These are phyloP conservation scores for Lachnellula hyalina DNA, from an alignment of 2,329 filamentous ascomycete species.

Conservation along the genomic window DNA sequence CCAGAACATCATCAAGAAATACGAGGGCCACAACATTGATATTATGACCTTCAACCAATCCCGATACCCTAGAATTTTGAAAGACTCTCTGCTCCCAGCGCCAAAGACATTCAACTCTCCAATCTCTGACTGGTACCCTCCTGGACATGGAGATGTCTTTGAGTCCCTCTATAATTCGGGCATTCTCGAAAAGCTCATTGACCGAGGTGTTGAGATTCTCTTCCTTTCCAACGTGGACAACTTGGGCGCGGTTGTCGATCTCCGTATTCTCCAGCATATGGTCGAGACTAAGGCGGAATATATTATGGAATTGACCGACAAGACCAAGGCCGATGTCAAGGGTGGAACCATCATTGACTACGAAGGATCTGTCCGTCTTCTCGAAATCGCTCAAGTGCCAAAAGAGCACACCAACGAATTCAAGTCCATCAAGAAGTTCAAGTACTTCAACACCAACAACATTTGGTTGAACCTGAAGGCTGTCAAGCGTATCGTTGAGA, in stretches of 20 bases:
- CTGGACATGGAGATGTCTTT: conserved; percentile 98
- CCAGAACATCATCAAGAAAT: conserved; percentile 99
- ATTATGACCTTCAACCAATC: conserved; percentile 99
- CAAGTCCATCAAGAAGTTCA: conserved; percentile 99
- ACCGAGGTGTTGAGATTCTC: conserved; percentile 92
- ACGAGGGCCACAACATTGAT: conserved; percentile 99
- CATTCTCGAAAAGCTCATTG: conserved; percentile 91
- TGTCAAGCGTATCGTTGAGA: conserved; percentile 97
- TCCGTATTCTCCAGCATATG: conserved; percentile 99
- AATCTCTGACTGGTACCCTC: conserved; percentile 97
- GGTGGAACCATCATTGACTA: conserved; percentile 99
- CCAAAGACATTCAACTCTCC: conserved; percentile 83
- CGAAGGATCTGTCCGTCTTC: conserved; percentile 90
- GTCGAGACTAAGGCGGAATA: conserved; percentile 95
- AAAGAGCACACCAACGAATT: conserved; percentile 99
- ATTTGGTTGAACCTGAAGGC: conserved; percentile 99
- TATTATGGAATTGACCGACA: conserved; percentile 99
- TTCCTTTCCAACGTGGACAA: conserved; percentile 99
- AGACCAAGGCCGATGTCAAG: conserved; percentile 99
- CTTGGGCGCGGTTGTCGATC: conserved; percentile 92
- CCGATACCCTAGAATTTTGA: conserved; percentile 93
- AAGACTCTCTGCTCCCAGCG: conserved; percentile 94
- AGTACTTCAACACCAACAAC: conserved; percentile 99
- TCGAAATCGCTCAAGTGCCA: conserved; percentile 98
- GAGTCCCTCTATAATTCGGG: conserved; percentile 99